Evolutionary conservation across 108 stramenopile genomes (phyloP).

Genomic region (Cyclotella choctawhatcheeana): DNA sequence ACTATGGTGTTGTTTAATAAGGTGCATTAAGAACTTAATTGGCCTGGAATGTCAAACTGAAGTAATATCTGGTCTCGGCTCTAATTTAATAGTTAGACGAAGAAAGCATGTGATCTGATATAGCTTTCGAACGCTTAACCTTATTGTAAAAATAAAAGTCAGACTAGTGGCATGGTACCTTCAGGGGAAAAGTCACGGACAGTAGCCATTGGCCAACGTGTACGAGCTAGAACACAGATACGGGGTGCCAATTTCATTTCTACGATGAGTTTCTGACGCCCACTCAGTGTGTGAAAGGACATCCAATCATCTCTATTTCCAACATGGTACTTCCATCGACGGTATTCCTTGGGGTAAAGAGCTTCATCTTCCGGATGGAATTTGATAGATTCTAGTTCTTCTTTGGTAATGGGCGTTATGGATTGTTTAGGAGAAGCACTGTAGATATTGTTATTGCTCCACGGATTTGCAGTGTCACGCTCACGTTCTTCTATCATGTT

Average conservation of each 20-base stretch:
- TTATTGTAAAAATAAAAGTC: no score
- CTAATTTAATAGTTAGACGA: no score
- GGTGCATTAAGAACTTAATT: no score
- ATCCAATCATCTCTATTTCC: conserved; percentile 52
- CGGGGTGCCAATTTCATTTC: conserved; percentile 75
- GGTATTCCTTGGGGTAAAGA: conserved; percentile 64
- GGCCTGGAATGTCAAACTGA: no score
- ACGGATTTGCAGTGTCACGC: conserved; percentile 17
- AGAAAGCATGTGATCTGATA: no score
- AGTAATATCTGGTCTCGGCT: no score
- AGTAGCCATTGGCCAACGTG: conserved; percentile 70
- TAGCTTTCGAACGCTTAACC: no score
- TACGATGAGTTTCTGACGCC: conserved; percentile 57
- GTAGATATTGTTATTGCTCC: not conserved
- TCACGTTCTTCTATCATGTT: conserved; percentile 15
- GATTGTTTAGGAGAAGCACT: not conserved
- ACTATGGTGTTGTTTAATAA: no score
- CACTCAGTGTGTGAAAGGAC: conserved; percentile 64
- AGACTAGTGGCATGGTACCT: conserved; percentile 41
- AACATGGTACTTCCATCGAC: conserved; percentile 72
- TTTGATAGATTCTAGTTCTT: conserved; percentile 49
- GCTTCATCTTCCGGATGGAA: conserved; percentile 68
- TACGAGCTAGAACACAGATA: conserved; percentile 67
- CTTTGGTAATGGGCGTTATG: conserved; percentile 27
- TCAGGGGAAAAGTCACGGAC: conserved; percentile 59